Base-by-base conservation (phyloP, 305 asterid genomes). In the Rubia balearica region DNA sequence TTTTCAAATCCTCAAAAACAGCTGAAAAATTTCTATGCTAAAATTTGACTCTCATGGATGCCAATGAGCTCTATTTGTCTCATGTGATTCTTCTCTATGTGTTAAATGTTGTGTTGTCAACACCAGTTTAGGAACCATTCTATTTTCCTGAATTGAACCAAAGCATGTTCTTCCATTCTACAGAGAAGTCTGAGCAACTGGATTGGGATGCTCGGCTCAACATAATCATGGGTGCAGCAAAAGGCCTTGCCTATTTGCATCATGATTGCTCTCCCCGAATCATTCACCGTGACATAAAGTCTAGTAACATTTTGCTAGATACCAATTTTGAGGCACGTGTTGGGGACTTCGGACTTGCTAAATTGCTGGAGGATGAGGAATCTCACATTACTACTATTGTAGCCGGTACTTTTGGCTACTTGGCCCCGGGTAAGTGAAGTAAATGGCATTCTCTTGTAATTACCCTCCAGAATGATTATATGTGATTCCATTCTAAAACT, bases 221-320 rank as follows among this genome's bases (percentile, higher is more conserved):
- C 78, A 83, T 92, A 68, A 83, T 90, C 59, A 83, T 88, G 85
- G 98, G 96, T 81, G 93, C 98, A 75, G 95, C 97, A 61, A 88
- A 88, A 78, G 96, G 98, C 75, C 90, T 92, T 30, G 90, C 97
- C 0, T 92, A 92, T 83, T 81, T 92, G 79, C 98, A 92, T 84
- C 98, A 90, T 80, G 97, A 92, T 73, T 92, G 97, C 76, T 87
- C 96, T 71, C 98, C 98, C 68, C 88, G 97, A 77, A 89, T 92
- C 62, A 89, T 92, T 71, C 98, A 92, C 77, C 95, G 98, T 24
- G 98, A 92, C 79, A 92, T 90, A 79, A 92, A 92, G 82, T 79
- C 98, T 8, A 92, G 97, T 86, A 92, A 92, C 82, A 89, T 92
- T 77, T 85, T 92, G 74, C 95, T 92, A 60, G 98, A 92, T 77